phyloP scores from a whole-genome alignment of 768 basidiomycete genomes.

The Pleurotus cornucopiae region DNA sequence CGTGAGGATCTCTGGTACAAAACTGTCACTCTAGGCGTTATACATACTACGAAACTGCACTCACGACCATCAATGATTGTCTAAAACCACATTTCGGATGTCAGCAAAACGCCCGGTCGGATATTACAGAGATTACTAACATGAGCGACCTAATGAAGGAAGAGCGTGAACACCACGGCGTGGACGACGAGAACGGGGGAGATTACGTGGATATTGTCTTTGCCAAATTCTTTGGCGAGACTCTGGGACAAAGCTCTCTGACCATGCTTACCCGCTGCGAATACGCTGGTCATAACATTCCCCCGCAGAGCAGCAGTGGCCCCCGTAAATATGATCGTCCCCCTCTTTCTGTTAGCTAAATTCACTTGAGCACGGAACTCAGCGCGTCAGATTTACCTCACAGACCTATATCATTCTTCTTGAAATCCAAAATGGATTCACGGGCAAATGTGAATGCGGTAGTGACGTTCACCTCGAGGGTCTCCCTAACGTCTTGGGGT shows the following conservation, averaged over 20 bases:
- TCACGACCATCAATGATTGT: conserved; percentile 66
- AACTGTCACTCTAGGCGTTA: neutral
- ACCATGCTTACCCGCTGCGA: conserved; percentile 63
- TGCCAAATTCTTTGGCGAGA: conserved; percentile 70
- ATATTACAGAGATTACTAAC: conserved; percentile 29
- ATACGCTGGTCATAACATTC: conserved; percentile 54
- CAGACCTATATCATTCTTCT: conserved; percentile 44
- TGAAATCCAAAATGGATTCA: conserved; percentile 55
- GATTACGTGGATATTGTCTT: conserved; percentile 67
- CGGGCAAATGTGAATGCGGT: conserved; percentile 63
- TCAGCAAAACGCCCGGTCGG: neutral
- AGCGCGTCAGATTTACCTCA: neutral
- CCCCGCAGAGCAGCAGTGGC: conserved; percentile 68
- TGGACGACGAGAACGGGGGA: neutral
- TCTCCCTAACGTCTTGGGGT: conserved; percentile 48
- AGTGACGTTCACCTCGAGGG: conserved; percentile 48
- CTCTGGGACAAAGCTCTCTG: conserved; percentile 64
- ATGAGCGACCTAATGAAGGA: conserved; percentile 50
- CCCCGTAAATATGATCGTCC: conserved; percentile 68
- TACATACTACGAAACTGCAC: conserved; percentile 10
- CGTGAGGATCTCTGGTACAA: conserved; percentile 29
- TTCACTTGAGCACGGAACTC: neutral
- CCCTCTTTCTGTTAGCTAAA: conserved; percentile 49
- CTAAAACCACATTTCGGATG: conserved; percentile 24
- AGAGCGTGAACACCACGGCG: neutral